Percentiles rank a stretch among this genome's conserved stretches.
phyloP scores from a whole-genome alignment of 345 rosid species.

The Ailanthus altissimus region DNA sequence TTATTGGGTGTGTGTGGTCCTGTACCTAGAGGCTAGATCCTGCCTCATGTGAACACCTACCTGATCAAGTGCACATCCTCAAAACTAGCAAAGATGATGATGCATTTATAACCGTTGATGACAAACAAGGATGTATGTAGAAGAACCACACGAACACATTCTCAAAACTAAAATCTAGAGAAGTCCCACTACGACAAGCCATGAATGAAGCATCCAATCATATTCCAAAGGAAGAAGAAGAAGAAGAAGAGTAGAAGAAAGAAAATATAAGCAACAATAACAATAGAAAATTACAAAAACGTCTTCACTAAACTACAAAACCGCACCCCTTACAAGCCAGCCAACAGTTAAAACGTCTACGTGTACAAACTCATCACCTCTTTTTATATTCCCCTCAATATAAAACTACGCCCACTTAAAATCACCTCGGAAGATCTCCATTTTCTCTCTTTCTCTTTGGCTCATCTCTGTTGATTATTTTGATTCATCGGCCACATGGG shows the following conservation, averaged over 20 bases:
- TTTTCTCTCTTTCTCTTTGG: background rate
- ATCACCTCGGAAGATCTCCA: background rate
- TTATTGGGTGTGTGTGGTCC: no score
- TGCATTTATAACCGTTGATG: background rate
- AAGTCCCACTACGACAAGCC: background rate
- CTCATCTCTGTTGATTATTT: background rate
- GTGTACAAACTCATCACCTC: conserved; percentile 52
- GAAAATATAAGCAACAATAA: background rate
- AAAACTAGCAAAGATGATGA: background rate
- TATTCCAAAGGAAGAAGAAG: background rate
- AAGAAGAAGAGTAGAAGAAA: conserved; percentile 7
- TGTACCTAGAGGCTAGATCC: no score
- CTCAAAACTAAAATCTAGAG: background rate
- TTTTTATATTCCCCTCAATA: conserved; percentile 6
- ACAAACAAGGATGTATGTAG: background rate
- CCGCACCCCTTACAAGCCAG: conserved; percentile 9
- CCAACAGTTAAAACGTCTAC: conserved; percentile 38
- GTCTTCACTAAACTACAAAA: conserved; percentile 32
- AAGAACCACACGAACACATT: background rate
- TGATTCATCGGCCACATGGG: conserved; percentile 33
- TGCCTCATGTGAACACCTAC: no score
- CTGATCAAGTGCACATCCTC: no score
- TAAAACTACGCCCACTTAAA: background rate
- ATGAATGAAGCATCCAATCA: background rate
- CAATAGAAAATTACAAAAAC: background rate